Conservation (phyloP, 2,329 filamentous ascomycete genomes). For the Elsinoe batatas region DNA sequence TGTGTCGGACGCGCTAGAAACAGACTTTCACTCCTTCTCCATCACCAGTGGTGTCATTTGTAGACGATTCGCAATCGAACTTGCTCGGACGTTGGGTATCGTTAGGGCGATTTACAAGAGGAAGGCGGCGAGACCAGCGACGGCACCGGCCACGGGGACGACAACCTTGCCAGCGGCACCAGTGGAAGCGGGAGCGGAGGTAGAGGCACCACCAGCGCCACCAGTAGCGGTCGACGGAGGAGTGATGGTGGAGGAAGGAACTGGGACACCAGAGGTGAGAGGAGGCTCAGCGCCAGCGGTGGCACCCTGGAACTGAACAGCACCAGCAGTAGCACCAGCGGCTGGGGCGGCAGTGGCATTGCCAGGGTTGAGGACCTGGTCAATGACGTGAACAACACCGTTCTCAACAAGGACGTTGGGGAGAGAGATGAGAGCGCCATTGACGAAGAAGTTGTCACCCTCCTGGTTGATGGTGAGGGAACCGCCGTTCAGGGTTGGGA, state of each 20-base stretch:
- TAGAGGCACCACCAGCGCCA: background rate
- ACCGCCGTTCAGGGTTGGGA: conserved; percentile 30
- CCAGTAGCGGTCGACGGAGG: background rate
- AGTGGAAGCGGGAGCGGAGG: conserved; percentile 3
- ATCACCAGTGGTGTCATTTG: conserved; percentile 1
- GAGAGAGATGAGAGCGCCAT: conserved; percentile 33
- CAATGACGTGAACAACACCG: conserved; percentile 43
- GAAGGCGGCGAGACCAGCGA: conserved; percentile 9
- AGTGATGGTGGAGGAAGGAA: background rate
- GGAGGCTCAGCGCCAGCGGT: background rate
- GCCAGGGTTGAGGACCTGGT: conserved; percentile 24
- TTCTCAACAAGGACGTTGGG: conserved; percentile 35
- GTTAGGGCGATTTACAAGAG: conserved; percentile 3
- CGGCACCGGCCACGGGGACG: conserved; percentile 2
- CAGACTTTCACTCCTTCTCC: background rate
- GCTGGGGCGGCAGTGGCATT: conserved; percentile 11
- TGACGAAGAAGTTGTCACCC: conserved; percentile 33
- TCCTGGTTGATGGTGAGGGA: conserved; percentile 32
- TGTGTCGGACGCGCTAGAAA: too few relatives aligned
- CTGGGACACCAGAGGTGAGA: conserved; percentile 4
- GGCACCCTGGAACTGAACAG: background rate
- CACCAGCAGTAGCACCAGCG: conserved; percentile 6
- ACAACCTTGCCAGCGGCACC: conserved; percentile 5
- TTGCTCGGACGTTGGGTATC: background rate
- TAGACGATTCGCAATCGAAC: background rate